A percentile compares a stretch with the other conserved stretches of the same genome.
Evolutionary conservation across 2,329 filamentous ascomycete genomes (phyloP).

Genomic region (Colletotrichum agaves): DNA sequence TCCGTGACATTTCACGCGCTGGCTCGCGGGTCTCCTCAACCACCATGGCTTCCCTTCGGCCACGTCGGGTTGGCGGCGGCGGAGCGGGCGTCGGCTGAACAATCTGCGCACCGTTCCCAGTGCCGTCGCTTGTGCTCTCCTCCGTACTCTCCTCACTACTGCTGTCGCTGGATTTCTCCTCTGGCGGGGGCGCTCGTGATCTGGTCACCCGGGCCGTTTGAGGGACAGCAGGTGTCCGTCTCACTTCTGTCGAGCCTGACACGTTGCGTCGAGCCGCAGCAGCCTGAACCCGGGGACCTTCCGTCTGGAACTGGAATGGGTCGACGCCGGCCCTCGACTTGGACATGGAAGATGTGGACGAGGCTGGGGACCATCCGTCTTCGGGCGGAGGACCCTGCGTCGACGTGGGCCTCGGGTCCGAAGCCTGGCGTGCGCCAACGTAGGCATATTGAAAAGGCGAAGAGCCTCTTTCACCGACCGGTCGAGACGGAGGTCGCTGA

Average conservation of each 20-base stretch:
- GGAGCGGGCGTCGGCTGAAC: slow-evolving; percentile 40
- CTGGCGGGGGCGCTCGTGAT: slow-evolving; percentile 45
- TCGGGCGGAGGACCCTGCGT: slow-evolving; percentile 45
- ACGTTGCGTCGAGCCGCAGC: slow-evolving; percentile 50
- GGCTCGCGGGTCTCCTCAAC: slow-evolving; percentile 49
- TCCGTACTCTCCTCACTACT: slow-evolving; percentile 44
- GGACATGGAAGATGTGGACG: slow-evolving; percentile 45
- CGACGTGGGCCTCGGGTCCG: slow-evolving; percentile 53
- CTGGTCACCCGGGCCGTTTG: slow-evolving; percentile 47
- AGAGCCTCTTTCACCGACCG: slow-evolving; percentile 49
- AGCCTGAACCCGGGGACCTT: slow-evolving; percentile 52
- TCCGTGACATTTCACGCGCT: slow-evolving; percentile 44
- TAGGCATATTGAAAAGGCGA: slow-evolving; percentile 61
- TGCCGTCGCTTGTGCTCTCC: slow-evolving; percentile 51
- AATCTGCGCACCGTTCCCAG: slow-evolving; percentile 49
- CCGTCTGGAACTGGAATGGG: slow-evolving; percentile 65
- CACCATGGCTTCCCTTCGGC: slow-evolving; percentile 50
- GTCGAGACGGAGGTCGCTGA: slow-evolving; percentile 47
- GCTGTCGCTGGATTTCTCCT: slow-evolving; percentile 44
- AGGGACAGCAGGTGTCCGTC: slow-evolving; percentile 43
- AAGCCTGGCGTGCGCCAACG: slow-evolving; percentile 54
- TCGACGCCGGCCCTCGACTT: slow-evolving; percentile 48
- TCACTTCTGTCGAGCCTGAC: slow-evolving; percentile 48
- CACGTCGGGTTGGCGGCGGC: slow-evolving; percentile 26
- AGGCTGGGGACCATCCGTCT: slow-evolving; percentile 46